Evolutionary conservation across 1,284 basidiomycete genomes (phyloP).

Genomic region (Cystobasidiaceae sp.): DNA sequence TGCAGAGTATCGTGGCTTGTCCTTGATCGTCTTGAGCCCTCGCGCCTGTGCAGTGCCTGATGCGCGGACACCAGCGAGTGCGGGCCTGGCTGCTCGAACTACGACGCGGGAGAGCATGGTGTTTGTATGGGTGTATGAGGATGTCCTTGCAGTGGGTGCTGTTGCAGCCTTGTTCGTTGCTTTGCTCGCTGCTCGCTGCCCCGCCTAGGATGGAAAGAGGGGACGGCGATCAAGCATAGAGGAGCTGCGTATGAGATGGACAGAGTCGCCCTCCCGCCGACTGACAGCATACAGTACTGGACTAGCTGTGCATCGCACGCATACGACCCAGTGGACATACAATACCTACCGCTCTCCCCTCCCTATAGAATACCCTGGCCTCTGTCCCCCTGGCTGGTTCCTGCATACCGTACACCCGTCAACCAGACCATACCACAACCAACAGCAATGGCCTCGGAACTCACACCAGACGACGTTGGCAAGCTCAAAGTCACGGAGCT

Average conservation of each 20-base stretch:
- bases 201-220: no score
- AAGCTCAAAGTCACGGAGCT: slow-evolving; percentile 26
- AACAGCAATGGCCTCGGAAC: slow-evolving; percentile 10
- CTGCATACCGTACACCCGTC: neutral
- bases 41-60: neutral
- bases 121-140: neutral
- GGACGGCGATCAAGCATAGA: no score
- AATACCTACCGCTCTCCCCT: no score
- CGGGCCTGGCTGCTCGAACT: neutral
- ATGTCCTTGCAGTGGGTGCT: neutral
- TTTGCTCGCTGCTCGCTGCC: no score
- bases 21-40: slow-evolving; percentile 13
- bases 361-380: no score
- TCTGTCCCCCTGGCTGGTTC: no score
- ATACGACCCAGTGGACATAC: no score
- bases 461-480: slow-evolving; percentile 24
- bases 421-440: neutral
- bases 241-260: no score
- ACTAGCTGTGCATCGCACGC: no score
- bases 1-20: slow-evolving; percentile 13
- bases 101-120: slow-evolving; percentile 2
- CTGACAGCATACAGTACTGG: no score
- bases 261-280: no score
- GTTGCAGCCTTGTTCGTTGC: no score
- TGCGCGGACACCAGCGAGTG: neutral